Percentiles rank a stretch among this genome's conserved stretches.
These are phyloP conservation scores for Tetratostichococcus sp. DNA, from an alignment of 139 green algal genomes.

Conservation along the genomic window DNA sequence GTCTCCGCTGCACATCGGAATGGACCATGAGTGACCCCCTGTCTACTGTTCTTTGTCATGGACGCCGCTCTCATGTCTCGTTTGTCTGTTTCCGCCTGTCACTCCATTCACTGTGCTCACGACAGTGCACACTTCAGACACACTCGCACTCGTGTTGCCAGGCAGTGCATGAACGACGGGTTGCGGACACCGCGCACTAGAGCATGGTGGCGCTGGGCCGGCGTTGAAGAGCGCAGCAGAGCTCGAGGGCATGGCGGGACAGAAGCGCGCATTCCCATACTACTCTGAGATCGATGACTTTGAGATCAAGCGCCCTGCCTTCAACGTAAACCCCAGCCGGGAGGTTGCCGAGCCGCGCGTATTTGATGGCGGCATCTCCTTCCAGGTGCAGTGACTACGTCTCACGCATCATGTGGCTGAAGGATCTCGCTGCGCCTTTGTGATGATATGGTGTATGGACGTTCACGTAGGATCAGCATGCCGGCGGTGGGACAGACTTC, in stretches of 20 bases:
- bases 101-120: too few relatives aligned
- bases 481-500: conserved; percentile 51
- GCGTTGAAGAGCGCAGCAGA: not conserved
- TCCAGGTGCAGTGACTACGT: conserved; percentile 4
- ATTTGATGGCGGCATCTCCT: conserved; percentile 21
- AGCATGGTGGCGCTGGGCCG: too few relatives aligned
- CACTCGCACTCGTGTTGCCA: too few relatives aligned
- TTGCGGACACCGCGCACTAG: too few relatives aligned
- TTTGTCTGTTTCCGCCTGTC: too few relatives aligned
- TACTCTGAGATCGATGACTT: conserved; percentile 24
- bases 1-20: too few relatives aligned
- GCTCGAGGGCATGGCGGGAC: not conserved
- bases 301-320: conserved; percentile 18
- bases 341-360: conserved; percentile 30
- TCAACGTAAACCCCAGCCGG: conserved; percentile 20
- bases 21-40: too few relatives aligned
- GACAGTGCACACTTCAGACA: too few relatives aligned
- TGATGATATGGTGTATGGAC: too few relatives aligned
- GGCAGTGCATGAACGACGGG: too few relatives aligned
- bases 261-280: conserved; percentile 35
- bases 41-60: too few relatives aligned
- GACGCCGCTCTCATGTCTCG: too few relatives aligned
- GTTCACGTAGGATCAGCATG: not conserved
- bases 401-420: not conserved
- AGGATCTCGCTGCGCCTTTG: not conserved